Conservation (phyloP, 1,284 basidiomycete genomes). For the Rhodotorula sp. region DNA sequence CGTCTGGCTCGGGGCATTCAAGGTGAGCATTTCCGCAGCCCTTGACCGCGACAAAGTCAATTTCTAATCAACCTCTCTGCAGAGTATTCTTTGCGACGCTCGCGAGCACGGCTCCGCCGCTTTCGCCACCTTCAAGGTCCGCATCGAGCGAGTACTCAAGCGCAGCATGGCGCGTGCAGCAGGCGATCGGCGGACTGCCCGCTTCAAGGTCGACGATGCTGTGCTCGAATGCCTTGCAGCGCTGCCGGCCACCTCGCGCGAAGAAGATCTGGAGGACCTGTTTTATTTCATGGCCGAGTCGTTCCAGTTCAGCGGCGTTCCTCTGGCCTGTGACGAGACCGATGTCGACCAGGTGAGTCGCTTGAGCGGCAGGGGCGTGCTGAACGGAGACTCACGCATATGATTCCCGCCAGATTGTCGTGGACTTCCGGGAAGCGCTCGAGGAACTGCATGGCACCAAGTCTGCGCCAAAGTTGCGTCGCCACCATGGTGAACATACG, state of each 20-base stretch:
- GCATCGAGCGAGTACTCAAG: constrained; percentile 72
- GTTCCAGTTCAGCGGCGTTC: constrained; percentile 87
- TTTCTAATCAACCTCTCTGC: constrained; percentile 49
- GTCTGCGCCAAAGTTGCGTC: constrained; percentile 13
- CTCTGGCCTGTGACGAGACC: constrained; percentile 85
- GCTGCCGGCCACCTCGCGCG: constrained; percentile 72
- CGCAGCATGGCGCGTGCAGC: constrained; percentile 58
- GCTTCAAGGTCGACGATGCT: constrained; percentile 61
- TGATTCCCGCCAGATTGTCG: constrained; percentile 49
- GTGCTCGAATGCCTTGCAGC: constrained; percentile 83
- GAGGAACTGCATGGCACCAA: constrained; percentile 53
- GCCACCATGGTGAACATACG: constrained; percentile 58
- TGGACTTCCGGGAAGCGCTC: constrained; percentile 61
- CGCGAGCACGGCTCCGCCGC: constrained; percentile 52
- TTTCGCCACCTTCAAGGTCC: constrained; percentile 55
- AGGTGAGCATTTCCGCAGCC: constrained; percentile 58
- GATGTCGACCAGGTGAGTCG: constrained; percentile 75
- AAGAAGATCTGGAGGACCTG: constrained; percentile 93
- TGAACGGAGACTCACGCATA: too few relatives aligned
- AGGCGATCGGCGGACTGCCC: constrained; percentile 60
- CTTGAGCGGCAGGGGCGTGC: background rate
- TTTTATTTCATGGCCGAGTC: constrained; percentile 91
- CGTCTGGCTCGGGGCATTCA: constrained; percentile 96
- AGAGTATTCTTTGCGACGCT: constrained; percentile 58
- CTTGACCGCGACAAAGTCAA: background rate